Base-by-base conservation (phyloP, 352 stramenopile genomes). In the Phytophthora crassamura region DNA sequence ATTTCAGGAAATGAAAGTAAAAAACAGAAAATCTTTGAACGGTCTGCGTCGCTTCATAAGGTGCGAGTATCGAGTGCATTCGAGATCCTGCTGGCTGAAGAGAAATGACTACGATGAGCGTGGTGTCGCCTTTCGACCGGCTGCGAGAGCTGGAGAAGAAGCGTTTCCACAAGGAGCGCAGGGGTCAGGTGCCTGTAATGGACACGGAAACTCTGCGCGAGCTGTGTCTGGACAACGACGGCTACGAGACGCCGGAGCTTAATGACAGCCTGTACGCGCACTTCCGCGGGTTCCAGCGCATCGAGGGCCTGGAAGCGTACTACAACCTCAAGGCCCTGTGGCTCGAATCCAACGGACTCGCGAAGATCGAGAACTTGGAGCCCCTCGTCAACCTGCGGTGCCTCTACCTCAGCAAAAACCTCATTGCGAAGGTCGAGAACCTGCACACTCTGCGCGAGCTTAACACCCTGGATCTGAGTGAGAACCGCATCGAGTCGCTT, bases 271-370 rank as follows among this genome's bases (percentile, higher is more conserved):
- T 99, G 42, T 91, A 89, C 45, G 83, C 85, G 39, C 96, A 99
- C 69, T 99, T 98, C 67, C 95, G 97, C 46, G 95, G 94, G 9
- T 98, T 98, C 59, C 88, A 91, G 57, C 77, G 78, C 40, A 99
- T 99, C 51, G 90, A 98, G 59, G 97, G 97, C 18, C 80, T 99
- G 2, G 92, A 98, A 28, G 74, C 86, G 35, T 99, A 98, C 74
- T 91, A 75, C 48, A 95, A 89, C 18, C 78, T 98, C 48, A 98
- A 97, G 68, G 87, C 92, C 40, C 75, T 99, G n/a, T 99, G 90
- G 90, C 86, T 99, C 16, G 95, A 98, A 68, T 96, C 89, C 1
- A 99, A 99, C 66, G 94, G 93, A 8, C 81, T 99, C 32, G 74
- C 67, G 16, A 88, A 74, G 64, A 90, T 98, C 30, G 90, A 93